phyloP scores from a whole-genome alignment of 345 rosid species.

The Orychophragmus violaceus region DNA sequence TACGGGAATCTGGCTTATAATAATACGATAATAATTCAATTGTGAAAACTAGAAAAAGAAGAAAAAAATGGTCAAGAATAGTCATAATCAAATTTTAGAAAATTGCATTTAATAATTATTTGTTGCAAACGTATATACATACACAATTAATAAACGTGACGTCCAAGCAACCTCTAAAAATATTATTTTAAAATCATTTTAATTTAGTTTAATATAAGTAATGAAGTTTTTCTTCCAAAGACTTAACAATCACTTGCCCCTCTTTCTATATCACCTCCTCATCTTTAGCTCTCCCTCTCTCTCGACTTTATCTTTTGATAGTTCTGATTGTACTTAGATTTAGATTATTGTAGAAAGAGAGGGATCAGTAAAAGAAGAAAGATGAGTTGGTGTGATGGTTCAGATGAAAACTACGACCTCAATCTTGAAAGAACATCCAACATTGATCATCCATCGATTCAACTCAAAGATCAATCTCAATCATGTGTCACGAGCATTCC shows the following conservation, averaged over 20 bases:
- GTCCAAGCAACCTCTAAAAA: conserved; percentile 58
- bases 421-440: conserved; percentile 31
- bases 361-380: conserved; percentile 27
- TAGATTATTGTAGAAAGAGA: conserved; percentile 5
- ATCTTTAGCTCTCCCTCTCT: conserved; percentile 6
- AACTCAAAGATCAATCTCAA: conserved; percentile 29
- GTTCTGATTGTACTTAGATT: conserved; percentile 9
- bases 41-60: conserved; percentile 1
- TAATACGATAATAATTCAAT: neutral
- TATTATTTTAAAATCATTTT: neutral
- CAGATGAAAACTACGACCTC: conserved; percentile 36
- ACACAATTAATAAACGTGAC: conserved; percentile 54
- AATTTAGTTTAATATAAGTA: neutral
- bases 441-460: conserved; percentile 20
- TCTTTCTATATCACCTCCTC: conserved; percentile 24
- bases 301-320: conserved; percentile 3
- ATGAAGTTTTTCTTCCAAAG: neutral
- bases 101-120: conserved; percentile 24
- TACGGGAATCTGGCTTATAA: neutral
- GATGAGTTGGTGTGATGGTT: conserved; percentile 61
- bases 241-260: conserved; percentile 21
- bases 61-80: conserved; percentile 1
- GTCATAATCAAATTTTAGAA: conserved; percentile 22
- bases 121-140: conserved; percentile 36
- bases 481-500: conserved; percentile 26